Base-by-base conservation (phyloP, 139 green algal genomes). In the Auxenochlorella pyrenoidosa region DNA sequence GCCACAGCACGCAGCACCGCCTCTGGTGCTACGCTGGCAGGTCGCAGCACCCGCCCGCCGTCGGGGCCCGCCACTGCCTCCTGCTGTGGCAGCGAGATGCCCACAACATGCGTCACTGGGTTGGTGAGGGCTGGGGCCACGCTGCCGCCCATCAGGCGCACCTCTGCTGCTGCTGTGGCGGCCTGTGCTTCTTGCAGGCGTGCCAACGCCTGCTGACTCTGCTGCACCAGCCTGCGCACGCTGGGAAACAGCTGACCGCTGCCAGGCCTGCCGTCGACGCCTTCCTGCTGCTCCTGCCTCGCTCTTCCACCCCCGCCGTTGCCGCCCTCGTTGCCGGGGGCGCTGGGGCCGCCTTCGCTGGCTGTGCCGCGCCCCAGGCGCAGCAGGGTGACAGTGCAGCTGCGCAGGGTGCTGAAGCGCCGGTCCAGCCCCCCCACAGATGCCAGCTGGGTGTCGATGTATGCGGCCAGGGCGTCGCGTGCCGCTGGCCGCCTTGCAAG, bases 401-500 rank as follows among this genome's bases (percentile, higher is more conserved):
- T 28, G 44, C 66, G 82, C 66, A 86, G 41, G 24, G 32, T 2
- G n/a, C 40, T 51, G 66, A 79, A 86, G 66, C 82, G 82, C 28
- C 43, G 10, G 44, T 86, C 82, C 43, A 40, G 66, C 43, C 16
- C 19, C 6, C 47, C 82, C 4, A 68, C 24, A 47, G 43, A 24
- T 19, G 82, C 82, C 43, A 86, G 82, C 66, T 86, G 66, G 10
- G 66, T 66, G 22, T 86, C 66, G 32, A 86, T 8, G n/a, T 79
- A 79, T 2, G 43, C 82, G 6, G 82, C 82, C 22, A 79, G 18
- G 22, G 63, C 80, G 1, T 26, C 51, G 4, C 63, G 28, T 4
- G 63, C 4, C 70, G 73, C 22, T 10, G 41, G 40, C 73, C 24
- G 73, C 40, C 24, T 4, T 15, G 6, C 21, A 63, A 86, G 65